Evolutionary conservation across 495 filamentous ascomycete genomes (phyloP).

Genomic region (Talaromyces stipitatus): DNA sequence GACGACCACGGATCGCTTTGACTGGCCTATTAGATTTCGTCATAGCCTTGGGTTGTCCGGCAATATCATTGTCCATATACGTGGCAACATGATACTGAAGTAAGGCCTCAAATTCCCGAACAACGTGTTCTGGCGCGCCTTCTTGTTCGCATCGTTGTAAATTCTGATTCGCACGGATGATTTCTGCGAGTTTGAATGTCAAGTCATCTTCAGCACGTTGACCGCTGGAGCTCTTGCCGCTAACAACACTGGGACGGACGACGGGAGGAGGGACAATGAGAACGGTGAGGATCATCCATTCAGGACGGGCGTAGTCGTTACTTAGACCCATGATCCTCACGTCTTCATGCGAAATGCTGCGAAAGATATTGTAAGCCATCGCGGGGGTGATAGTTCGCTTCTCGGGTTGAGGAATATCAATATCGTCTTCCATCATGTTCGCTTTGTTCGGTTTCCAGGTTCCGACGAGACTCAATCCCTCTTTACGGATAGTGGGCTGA

Average conservation of each 20-base stretch:
- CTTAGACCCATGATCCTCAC: slow-evolving; percentile 83
- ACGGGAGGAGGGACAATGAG: slow-evolving; percentile 92
- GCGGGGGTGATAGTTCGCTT: slow-evolving; percentile 80
- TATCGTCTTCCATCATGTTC: slow-evolving; percentile 52
- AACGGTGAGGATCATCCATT: slow-evolving; percentile 97
- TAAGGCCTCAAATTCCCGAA: slow-evolving; percentile 79
- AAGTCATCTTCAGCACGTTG: slow-evolving; percentile 94
- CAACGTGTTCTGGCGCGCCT: slow-evolving; percentile 82
- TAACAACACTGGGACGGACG: slow-evolving; percentile 89
- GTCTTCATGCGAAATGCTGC: slow-evolving; percentile 69
- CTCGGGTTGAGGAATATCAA: slow-evolving; percentile 60
- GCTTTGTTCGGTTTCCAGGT: slow-evolving; percentile 73
- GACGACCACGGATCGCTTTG: slow-evolving; percentile 88
- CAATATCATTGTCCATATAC: slow-evolving; percentile 99
- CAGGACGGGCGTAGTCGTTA: slow-evolving; percentile 86
- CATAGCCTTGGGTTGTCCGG: slow-evolving; percentile 87
- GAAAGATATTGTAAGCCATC: slow-evolving; percentile 77
- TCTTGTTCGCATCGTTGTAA: slow-evolving; percentile 81
- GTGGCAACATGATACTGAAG: slow-evolving; percentile 98
- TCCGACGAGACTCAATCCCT: slow-evolving; percentile 74
- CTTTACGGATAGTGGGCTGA: slow-evolving; percentile 78
- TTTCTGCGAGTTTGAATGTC: slow-evolving; percentile 97
- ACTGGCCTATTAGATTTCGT: slow-evolving; percentile 95
- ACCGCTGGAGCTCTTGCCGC: slow-evolving; percentile 82
- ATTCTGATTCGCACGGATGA: slow-evolving; percentile 94